A percentile compares a stretch with the other conserved stretches of the same genome.
These are phyloP conservation scores for Colletotrichum falcatum DNA, from an alignment of 2,329 filamentous ascomycete genomes.

Conservation along the genomic window DNA sequence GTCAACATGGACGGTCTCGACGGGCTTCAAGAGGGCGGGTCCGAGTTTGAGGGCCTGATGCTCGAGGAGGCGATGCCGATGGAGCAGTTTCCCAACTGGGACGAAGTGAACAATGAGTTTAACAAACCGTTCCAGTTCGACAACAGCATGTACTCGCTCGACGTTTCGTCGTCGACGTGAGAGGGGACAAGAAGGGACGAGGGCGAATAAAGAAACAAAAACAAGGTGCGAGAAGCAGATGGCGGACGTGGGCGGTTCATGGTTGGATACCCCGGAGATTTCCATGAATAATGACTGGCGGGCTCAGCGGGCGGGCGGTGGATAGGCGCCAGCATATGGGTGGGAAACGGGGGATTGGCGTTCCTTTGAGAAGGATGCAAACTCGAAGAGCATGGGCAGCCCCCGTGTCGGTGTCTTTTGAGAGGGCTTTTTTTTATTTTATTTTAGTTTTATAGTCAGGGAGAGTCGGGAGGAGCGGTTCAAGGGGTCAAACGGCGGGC, in stretches of 20 bases:
- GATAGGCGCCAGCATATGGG: constrained; percentile 24
- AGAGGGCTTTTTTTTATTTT: constrained; percentile 13
- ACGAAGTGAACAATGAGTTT: constrained; percentile 64
- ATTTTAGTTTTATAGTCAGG: constrained; percentile 19
- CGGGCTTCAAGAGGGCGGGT: constrained; percentile 27
- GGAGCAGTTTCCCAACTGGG: constrained; percentile 54
- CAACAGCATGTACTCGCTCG: constrained; percentile 53
- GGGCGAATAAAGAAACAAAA: neutral
- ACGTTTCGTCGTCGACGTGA: constrained; percentile 43
- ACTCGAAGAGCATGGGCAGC: constrained; percentile 3
- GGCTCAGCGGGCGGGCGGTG: constrained; percentile 24
- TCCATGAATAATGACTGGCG: constrained; percentile 35
- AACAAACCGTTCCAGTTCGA: constrained; percentile 67
- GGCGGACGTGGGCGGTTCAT: constrained; percentile 9
- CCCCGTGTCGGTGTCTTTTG: constrained; percentile 15
- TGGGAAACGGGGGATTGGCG: constrained; percentile 38
- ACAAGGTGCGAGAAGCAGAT: neutral
- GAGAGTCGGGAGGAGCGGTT: neutral
- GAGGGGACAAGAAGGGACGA: neutral
- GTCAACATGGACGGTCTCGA: constrained; percentile 49
- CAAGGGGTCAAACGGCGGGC: neutral
- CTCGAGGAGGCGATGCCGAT: constrained; percentile 37
- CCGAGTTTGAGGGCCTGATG: constrained; percentile 44
- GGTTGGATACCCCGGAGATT: constrained; percentile 33
- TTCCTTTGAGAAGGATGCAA: constrained; percentile 19